Evolutionary conservation across 257 asterid species (phyloP).

Genomic region (Cordia subcordata): DNA sequence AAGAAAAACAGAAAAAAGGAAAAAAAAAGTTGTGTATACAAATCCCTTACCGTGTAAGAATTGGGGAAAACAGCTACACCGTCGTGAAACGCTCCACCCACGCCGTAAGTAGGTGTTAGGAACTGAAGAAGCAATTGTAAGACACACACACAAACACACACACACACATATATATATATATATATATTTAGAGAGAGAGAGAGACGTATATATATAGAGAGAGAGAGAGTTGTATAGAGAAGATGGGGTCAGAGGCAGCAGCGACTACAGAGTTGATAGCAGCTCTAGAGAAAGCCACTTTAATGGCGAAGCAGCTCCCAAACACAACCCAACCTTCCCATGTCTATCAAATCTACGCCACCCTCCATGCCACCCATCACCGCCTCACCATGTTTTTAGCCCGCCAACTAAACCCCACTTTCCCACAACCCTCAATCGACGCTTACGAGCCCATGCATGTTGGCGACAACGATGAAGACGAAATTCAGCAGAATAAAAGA

Average conservation of each 20-base stretch:
- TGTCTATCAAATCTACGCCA: conserved; percentile 42
- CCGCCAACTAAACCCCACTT: conserved; percentile 22
- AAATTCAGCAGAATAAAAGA: conserved; percentile 46
- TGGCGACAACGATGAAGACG: conserved; percentile 27
- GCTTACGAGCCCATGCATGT: conserved; percentile 51
- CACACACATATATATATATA: neutral
- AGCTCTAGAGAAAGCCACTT: conserved; percentile 65
- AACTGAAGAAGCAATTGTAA: too few relatives aligned
- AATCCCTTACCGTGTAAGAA: too few relatives aligned
- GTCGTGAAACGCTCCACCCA: too few relatives aligned
- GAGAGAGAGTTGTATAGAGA: too few relatives aligned
- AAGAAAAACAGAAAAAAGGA: too few relatives aligned
- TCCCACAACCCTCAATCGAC: conserved; percentile 10
- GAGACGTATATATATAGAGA: neutral
- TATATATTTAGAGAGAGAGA: neutral
- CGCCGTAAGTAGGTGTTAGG: too few relatives aligned
- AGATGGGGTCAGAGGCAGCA: conserved; percentile 13
- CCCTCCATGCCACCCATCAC: conserved; percentile 33
- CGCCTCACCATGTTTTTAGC: neutral
- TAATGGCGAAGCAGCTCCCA: conserved; percentile 62
- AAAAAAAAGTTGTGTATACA: too few relatives aligned
- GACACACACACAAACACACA: too few relatives aligned
- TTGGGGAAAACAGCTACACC: too few relatives aligned
- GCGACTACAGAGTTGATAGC: conserved; percentile 29
- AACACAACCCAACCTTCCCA: conserved; percentile 43